Conservation (phyloP, 306 rosid genomes). For the Neltuma alba region DNA sequence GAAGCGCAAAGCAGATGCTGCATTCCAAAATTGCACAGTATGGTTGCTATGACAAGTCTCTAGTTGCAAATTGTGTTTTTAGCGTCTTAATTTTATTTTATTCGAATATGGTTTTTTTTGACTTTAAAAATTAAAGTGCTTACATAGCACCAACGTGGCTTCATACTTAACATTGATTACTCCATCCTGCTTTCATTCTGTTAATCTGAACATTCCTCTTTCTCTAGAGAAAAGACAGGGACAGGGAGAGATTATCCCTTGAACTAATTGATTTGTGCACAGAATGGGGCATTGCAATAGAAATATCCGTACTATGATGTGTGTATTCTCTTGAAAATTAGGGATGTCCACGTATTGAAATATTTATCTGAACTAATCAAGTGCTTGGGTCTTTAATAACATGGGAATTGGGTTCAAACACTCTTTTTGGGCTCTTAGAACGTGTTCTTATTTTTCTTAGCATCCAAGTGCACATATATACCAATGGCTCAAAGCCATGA, state of each 20-base stretch:
- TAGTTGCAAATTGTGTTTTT: not conserved
- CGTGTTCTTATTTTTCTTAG: too few relatives aligned
- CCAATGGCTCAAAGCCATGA: too few relatives aligned
- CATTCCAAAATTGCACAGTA: constrained; percentile 77
- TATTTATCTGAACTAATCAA: not conserved
- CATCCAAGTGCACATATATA: too few relatives aligned
- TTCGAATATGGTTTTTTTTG: not conserved
- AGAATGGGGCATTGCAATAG: constrained; percentile 10
- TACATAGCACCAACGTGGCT: not conserved
- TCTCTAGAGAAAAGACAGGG: not conserved
- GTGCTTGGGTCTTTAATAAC: too few relatives aligned
- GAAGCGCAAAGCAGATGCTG: constrained; percentile 96
- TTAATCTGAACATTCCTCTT: not conserved
- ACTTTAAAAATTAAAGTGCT: not conserved
- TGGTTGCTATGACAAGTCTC: constrained; percentile 27
- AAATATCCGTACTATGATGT: not conserved
- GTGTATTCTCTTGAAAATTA: not conserved
- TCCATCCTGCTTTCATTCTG: not conserved
- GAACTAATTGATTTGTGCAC: not conserved
- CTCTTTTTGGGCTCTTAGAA: too few relatives aligned
- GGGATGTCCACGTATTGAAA: constrained; percentile 1
- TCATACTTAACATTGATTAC: not conserved
- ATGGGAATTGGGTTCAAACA: too few relatives aligned
- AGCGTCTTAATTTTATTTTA: not conserved
- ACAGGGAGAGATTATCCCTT: not conserved